Evolutionary conservation across 805 yeast genomes (phyloP), one percentile per base, ranked within the genome.

Genomic region (Blastobotrys peoriensis): DNA sequence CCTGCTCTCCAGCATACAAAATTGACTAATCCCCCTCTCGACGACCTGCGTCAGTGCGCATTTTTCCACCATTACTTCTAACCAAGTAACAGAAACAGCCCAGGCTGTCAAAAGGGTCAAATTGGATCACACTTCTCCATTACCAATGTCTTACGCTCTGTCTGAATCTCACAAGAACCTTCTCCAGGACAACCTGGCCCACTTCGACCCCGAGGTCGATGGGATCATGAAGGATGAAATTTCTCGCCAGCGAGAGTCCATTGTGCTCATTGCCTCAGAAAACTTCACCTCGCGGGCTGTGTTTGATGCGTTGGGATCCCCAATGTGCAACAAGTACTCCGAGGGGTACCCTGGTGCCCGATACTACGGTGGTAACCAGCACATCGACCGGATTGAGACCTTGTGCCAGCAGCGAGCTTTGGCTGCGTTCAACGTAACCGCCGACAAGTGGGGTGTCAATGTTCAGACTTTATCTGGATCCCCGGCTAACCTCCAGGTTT

Each of bases 301-400:
- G 38, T 85, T 91, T 72, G 98, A 93, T 62, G 86, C 95, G 27
- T 80, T 91, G 60, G 98, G 98, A 56, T 83, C 98, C 41, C 96
- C 94, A 65, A 87, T 93, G 96, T 86, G 86, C 67, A 93, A 93
- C 80, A 93, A 93, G 75, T 93, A 93, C 73, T 88, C 97, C 33
- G 98, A 93, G 72, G 98, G 98, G 52, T 91, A 93, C 72, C 98
- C 98, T 49, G 98, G 98, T 55, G 97, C 95, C 52, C 82, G 98
- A 69, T 93, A 93, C 75, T 93, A 93, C 66, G 98, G 98, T 68
- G 98, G 98, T 66, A 93, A 93, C 68, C 95, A 93, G 75, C 83
- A 83, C 70, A 93, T 93, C 55, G 98, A 93, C 73, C 81, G 85
- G 67, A 87, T 89, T 64, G 98, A 93, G 73, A 66, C 77, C 25